Evolutionary conservation across 139 green algal genomes (phyloP), one percentile per base, ranked within the genome.

Genomic region (Auxenochlorella protothecoides): DNA sequence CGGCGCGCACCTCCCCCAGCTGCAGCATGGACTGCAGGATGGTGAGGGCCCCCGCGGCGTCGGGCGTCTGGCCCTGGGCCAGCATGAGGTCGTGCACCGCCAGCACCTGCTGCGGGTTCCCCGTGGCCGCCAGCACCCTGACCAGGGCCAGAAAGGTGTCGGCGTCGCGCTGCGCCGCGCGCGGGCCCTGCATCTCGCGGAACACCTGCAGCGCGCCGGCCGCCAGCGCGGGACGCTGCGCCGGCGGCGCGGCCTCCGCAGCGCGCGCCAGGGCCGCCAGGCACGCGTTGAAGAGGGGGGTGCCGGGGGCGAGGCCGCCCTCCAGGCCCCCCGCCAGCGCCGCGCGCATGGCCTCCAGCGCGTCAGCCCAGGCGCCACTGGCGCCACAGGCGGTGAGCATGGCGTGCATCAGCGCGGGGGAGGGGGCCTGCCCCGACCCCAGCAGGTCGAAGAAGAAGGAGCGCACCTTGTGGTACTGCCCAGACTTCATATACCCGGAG

Each of bases 401-500:
- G 27, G 66, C 80, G 71, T 81, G 80, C 55, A 63, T 81, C 9
- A 62, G 59, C 14, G 76, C 66, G 4, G 75, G 70, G 54, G 54
- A 70, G 8, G 77, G 77, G 3, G 8, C 51, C 3, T 71, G 61
- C 9, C 73, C 71, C 13, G 59, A 59, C 55, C 27, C 15, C 14
- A 73, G 61, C 77, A 81, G 72, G 11, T 74, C 66, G 4, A 70
- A 14, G 53, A 81, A 81, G 54, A 74, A 60, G 10, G 12, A 7
- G 2, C 55, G 74, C 69, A 78, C 76, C 77, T 80, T 76, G 3
- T 79, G 73, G 5, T 73, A 73, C 72, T 76, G 65, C 13, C 62
- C 70, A 0, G 65, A 8, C 55, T 79, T 76, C 74, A 89, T 80
- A 80, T 84, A 81, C 0, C 74, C 80, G 9, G 67, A 68, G 76